phyloP scores from a whole-genome alignment of 768 basidiomycete species.

The Boletus bicolor region DNA sequence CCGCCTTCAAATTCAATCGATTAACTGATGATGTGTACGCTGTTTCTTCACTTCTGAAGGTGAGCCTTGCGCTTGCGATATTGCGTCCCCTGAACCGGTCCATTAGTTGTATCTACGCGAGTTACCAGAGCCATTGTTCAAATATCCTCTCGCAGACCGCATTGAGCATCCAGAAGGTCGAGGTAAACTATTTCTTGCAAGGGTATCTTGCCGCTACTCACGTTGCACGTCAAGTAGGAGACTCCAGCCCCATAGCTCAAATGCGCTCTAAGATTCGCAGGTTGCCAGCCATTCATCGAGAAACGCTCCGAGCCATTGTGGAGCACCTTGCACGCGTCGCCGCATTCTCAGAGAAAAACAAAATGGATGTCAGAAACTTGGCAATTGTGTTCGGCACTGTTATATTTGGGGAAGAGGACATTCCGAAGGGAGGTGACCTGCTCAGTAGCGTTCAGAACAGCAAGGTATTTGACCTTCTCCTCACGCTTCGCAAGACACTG shows the following conservation, averaged over 20 bases:
- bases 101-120: slow-evolving; percentile 75
- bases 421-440: slow-evolving; percentile 74
- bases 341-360: slow-evolving; percentile 67
- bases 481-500: slow-evolving; percentile 32
- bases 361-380: slow-evolving; percentile 92
- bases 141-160: slow-evolving; percentile 74
- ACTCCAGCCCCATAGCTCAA: slow-evolving; percentile 63
- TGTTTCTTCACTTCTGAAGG: slow-evolving; percentile 84
- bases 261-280: slow-evolving; percentile 85
- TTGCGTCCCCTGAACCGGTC: neutral
- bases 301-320: slow-evolving; percentile 73
- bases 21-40: slow-evolving; percentile 77
- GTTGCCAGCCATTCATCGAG: slow-evolving; percentile 79
- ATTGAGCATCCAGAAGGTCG: slow-evolving; percentile 75
- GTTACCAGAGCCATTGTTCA: slow-evolving; percentile 88
- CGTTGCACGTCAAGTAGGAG: slow-evolving; percentile 50
- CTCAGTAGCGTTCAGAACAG: slow-evolving; percentile 60
- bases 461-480: slow-evolving; percentile 53
- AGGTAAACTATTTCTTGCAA: slow-evolving; percentile 41
- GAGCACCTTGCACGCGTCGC: slow-evolving; percentile 81
- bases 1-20: slow-evolving; percentile 66
- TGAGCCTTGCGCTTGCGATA: slow-evolving; percentile 24
- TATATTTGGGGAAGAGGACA: slow-evolving; percentile 89
- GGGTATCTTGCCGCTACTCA: neutral
- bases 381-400: slow-evolving; percentile 88